These are phyloP conservation scores for Chalara sp. DNA, from an alignment of 2,329 filamentous ascomycete species.

Conservation along the genomic window DNA sequence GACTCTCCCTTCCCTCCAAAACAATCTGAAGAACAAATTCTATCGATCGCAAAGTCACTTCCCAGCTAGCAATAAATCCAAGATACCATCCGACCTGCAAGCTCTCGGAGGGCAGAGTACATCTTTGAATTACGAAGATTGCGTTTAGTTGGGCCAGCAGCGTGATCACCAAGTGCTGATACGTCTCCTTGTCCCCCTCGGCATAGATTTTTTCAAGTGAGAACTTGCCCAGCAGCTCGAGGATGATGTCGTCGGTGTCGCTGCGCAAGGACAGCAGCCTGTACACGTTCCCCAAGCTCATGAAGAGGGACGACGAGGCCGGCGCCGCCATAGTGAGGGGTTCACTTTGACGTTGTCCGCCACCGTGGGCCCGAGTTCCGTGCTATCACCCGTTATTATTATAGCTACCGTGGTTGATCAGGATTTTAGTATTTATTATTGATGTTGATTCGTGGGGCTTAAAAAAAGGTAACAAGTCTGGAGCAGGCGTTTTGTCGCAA, in stretches of 20 bases:
- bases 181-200: slow-evolving; percentile 27
- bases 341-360: slow-evolving; percentile 3
- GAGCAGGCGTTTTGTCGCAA: too few relatives aligned
- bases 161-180: slow-evolving; percentile 30
- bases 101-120: slow-evolving; percentile 32
- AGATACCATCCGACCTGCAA: slow-evolving; percentile 30
- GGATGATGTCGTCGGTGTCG: slow-evolving; percentile 34
- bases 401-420: too few relatives aligned
- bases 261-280: slow-evolving; percentile 31
- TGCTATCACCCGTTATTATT: background rate
- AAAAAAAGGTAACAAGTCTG: too few relatives aligned
- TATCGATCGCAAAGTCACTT: slow-evolving; percentile 31
- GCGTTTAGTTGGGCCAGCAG: slow-evolving; percentile 32
- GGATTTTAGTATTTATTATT: too few relatives aligned
- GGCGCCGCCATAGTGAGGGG: slow-evolving; percentile 20
- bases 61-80: slow-evolving; percentile 34
- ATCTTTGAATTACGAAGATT: slow-evolving; percentile 34
- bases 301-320: slow-evolving; percentile 30
- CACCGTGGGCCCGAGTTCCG: slow-evolving; percentile 6
- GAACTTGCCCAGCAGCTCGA: slow-evolving; percentile 36
- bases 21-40: slow-evolving; percentile 33
- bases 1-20: slow-evolving; percentile 29
- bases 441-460: too few relatives aligned
- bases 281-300: slow-evolving; percentile 30
- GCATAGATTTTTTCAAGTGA: slow-evolving; percentile 35